Evolutionary conservation across 768 basidiomycete genomes (phyloP).

Genomic region (Lyophyllum atratum): DNA sequence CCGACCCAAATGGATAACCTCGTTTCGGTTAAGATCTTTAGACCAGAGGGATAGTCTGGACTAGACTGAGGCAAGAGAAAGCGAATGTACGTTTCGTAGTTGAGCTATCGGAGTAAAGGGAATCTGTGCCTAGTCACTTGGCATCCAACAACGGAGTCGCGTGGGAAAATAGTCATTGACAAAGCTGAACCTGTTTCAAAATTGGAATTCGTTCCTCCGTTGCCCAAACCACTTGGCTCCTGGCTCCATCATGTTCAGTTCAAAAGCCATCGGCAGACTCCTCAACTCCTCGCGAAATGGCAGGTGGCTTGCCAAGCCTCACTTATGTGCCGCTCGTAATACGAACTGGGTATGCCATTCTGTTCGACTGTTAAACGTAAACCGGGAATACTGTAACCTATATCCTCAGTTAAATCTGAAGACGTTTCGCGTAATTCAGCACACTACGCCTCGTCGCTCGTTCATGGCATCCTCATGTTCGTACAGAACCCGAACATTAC

Average conservation of each 20-base stretch:
- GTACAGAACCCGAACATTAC: background rate
- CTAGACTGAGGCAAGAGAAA: too few relatives aligned
- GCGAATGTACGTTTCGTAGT: too few relatives aligned
- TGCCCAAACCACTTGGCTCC: background rate
- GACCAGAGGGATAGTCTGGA: too few relatives aligned
- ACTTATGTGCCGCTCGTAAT: background rate
- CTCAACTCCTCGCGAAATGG: background rate
- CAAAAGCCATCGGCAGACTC: background rate
- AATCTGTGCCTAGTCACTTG: too few relatives aligned
- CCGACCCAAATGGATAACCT: too few relatives aligned
- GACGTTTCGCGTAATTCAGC: background rate
- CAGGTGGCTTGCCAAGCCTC: background rate
- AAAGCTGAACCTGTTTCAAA: background rate
- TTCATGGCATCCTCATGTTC: constrained; percentile 1
- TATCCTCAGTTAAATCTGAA: background rate
- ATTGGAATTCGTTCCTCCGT: background rate
- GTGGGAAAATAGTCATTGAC: background rate
- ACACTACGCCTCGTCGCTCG: background rate
- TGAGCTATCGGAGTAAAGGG: too few relatives aligned
- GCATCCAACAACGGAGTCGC: too few relatives aligned
- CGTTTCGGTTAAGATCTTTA: too few relatives aligned
- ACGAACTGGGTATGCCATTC: background rate
- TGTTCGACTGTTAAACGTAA: background rate
- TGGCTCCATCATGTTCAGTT: background rate
- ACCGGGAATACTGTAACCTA: background rate